A percentile compares a stretch with the other conserved stretches of the same genome.
phyloP scores from a whole-genome alignment of 106 monocot genomes.

The Phalaenopsis equestris region DNA sequence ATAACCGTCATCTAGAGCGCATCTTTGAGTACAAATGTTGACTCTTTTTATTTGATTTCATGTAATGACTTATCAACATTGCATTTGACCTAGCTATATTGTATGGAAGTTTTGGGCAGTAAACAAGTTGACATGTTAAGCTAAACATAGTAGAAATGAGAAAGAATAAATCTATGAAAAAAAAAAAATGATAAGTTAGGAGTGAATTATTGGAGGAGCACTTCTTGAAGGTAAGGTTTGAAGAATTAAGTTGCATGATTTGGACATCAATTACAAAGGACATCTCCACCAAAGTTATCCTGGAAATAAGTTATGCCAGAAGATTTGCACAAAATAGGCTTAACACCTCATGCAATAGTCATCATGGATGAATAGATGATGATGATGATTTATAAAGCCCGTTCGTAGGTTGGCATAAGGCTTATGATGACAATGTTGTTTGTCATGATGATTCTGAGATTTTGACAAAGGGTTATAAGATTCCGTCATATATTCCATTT shows the following conservation, averaged over 20 bases:
- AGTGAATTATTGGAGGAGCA: no score
- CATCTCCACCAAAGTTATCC: background rate
- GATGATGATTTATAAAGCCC: background rate
- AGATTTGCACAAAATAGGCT: background rate
- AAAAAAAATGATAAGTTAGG: background rate
- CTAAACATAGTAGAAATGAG: background rate
- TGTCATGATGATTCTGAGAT: background rate
- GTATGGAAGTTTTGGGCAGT: background rate
- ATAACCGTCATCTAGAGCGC: no score
- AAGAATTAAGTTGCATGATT: background rate
- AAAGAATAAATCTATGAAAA: background rate
- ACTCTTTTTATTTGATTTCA: no score
- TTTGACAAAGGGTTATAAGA: background rate
- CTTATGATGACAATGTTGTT: background rate
- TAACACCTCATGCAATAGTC: background rate
- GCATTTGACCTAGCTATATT: background rate
- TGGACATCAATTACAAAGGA: background rate
- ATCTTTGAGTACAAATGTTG: no score
- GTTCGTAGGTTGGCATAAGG: background rate
- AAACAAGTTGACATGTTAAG: background rate
- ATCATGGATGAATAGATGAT: background rate
- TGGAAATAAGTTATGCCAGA: background rate
- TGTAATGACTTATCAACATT: background rate
- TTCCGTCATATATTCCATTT: background rate
- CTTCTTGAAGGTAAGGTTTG: background rate